Evolutionary conservation across 129 eudicot species (phyloP).

Genomic region (Tanacetum coccineum): DNA sequence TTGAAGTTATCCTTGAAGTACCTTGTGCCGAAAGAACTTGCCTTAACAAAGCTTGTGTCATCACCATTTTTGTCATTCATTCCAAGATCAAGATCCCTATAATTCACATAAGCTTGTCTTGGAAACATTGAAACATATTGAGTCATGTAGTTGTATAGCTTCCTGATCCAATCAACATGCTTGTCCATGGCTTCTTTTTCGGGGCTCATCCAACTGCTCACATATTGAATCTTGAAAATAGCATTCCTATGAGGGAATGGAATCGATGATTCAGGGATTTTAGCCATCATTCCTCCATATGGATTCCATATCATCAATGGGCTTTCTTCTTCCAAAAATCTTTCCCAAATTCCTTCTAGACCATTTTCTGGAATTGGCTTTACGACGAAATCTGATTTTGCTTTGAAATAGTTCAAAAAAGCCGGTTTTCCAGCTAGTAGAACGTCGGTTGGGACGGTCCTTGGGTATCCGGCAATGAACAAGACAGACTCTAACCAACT

Average conservation of each 20-base stretch:
- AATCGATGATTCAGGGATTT: no score
- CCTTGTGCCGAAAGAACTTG: constrained; percentile 23
- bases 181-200: constrained; percentile 3
- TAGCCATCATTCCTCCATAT: no score
- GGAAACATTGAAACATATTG: constrained; percentile 31
- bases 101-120: constrained; percentile 38
- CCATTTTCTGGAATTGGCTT: no score
- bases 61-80: constrained; percentile 5
- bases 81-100: constrained; percentile 43
- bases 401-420: no score
- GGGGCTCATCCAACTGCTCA: constrained; percentile 8
- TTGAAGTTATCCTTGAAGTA: no score
- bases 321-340: no score
- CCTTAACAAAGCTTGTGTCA: background rate
- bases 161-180: constrained; percentile 19
- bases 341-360: no score
- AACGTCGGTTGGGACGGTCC: background rate
- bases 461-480: constrained; percentile 18
- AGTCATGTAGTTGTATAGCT: constrained; percentile 25
- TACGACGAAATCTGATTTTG: no score
- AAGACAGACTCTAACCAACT: constrained; percentile 9
- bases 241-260: background rate
- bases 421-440: background rate
- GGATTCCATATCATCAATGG: no score
- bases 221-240: constrained; percentile 9